A percentile compares a stretch with the other conserved stretches of the same genome.
Conservation (phyloP, 441 rosid genomes). For the Arabidopsis hybrid region DNA sequence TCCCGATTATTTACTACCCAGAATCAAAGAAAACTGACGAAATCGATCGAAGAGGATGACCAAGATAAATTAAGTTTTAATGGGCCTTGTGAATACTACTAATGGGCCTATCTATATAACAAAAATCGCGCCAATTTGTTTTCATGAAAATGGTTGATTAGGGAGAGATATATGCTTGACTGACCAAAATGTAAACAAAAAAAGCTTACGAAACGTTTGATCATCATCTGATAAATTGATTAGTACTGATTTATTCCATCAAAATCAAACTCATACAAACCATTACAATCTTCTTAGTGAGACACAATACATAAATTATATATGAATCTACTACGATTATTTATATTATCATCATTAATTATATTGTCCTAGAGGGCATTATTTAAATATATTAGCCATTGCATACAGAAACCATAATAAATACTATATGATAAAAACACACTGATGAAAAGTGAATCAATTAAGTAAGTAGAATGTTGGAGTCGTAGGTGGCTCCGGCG, state of each 20-base stretch:
- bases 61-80: neutral
- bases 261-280: slow-evolving; percentile 23
- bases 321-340: slow-evolving; percentile 27
- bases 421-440: slow-evolving; percentile 2
- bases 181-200: neutral
- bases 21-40: neutral
- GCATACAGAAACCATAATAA: slow-evolving; percentile 19
- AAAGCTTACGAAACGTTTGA: neutral
- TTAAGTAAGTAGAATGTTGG: slow-evolving; percentile 60
- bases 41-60: slow-evolving; percentile 14
- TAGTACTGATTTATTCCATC: slow-evolving; percentile 9
- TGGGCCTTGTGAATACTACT: neutral
- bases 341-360: neutral
- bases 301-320: slow-evolving; percentile 5
- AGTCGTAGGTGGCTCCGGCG: slow-evolving; percentile 65
- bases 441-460: neutral
- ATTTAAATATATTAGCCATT: slow-evolving; percentile 38
- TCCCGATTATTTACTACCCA: neutral
- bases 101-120: too few species aligned
- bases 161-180: neutral
- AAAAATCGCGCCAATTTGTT: too few species aligned
- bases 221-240: too few species aligned
- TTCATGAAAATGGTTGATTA: neutral
- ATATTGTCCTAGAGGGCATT: slow-evolving; percentile 22
- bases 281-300: slow-evolving; percentile 12